A percentile compares a stretch with the other conserved stretches of the same genome.
Conservation (phyloP, 768 basidiomycete species). For the Trametes maxima region DNA sequence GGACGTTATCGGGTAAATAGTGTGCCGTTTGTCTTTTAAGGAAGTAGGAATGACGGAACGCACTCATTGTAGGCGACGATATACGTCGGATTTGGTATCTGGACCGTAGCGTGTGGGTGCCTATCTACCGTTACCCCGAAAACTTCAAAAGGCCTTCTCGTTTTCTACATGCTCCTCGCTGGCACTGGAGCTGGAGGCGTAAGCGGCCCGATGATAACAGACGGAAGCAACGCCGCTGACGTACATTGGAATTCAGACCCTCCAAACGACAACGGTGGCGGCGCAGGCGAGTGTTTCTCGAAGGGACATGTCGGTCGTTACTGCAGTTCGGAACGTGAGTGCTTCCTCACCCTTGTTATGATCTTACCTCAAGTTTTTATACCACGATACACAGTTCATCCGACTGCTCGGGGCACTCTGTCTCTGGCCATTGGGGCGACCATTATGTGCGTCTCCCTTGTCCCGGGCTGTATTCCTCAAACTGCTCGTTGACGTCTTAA, state of each 20-base stretch:
- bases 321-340: conserved; percentile 60
- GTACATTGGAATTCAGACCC: conserved; percentile 39
- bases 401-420: conserved; percentile 68
- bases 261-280: conserved; percentile 68
- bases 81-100: conserved; percentile 63
- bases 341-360: background rate
- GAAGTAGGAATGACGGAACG: background rate
- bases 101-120: conserved; percentile 71
- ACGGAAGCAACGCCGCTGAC: conserved; percentile 17
- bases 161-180: conserved; percentile 42
- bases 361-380: no score
- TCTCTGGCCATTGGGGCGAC: conserved; percentile 64
- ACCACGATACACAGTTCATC: conserved; percentile 51
- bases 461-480: background rate
- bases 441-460: conserved; percentile 44
- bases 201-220: background rate
- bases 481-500: background rate
- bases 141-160: conserved; percentile 51
- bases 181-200: conserved; percentile 34
- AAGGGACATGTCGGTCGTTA: conserved; percentile 77
- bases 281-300: conserved; percentile 73
- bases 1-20: conserved; percentile 58
- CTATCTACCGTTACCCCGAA: conserved; percentile 61
- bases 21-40: background rate
- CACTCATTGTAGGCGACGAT: conserved; percentile 49